Base-by-base conservation (phyloP, 2,329 filamentous ascomycete species). In the Didymella exigua region DNA sequence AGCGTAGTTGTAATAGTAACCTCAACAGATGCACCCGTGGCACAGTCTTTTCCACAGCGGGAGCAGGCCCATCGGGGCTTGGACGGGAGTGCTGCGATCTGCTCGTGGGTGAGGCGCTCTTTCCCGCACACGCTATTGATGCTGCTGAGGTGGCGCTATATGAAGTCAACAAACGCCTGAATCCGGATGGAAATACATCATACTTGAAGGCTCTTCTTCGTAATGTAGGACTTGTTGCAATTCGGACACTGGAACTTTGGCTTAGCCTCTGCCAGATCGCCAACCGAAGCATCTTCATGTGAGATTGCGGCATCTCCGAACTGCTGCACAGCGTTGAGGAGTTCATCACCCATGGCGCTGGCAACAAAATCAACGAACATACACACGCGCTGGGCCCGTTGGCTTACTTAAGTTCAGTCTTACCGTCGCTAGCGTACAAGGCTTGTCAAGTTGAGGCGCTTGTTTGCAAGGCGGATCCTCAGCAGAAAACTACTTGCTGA, bases 41-140 rank as follows among this genome's bases (percentile, higher is more conserved):
- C 21, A 13, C 27, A 46, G 27, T 46, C 26, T 13, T 46, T 52
- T 4, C 42, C 36, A 23, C 49, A 52, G 11, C 49, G 42, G 13
- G 49, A 52, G 29, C 49, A 52, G 4, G 34, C 21, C 49, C 49
- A 52, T 27, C 27, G 41, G 21, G 31, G 23, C 8, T 31, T 50
- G 13, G 19, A 5, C 8, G 6, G n/a, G 3, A n/a, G n/a, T 19
- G 16, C 10, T 27, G 41, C 23, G 5, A 5, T 9, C 10, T 51
- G 19, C 14, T 18, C 29, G 14, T 46, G 34, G 34, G 29, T 14
- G 13, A 7, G 7, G 3, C 23, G n/a, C 18, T 34, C 14, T 19
- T 33, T 26, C 10, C 19, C 34, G 5, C 49, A 52, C 8, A 19
- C 21, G 14, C 14, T 45, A 2, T 13, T 18, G 5, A 10, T 34